These are phyloP conservation scores for Aureobasidium musti DNA, from an alignment of 2,329 filamentous ascomycete species.

Conservation along the genomic window DNA sequence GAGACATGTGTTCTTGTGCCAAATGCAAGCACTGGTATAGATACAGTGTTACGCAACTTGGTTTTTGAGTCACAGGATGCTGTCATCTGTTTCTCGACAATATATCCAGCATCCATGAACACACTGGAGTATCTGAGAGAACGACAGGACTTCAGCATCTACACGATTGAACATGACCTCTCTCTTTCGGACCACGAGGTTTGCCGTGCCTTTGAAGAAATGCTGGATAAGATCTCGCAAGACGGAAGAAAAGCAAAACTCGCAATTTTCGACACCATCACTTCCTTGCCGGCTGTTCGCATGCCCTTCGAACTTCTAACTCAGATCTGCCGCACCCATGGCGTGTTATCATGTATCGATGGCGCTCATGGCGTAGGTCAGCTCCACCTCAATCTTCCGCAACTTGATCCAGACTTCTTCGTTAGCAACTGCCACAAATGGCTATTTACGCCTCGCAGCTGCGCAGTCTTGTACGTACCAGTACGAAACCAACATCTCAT, in stretches of 20 bases:
- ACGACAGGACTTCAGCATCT: constrained; percentile 53
- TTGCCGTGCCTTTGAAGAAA: constrained; percentile 58
- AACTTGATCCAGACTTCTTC: constrained; percentile 79
- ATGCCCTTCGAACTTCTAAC: constrained; percentile 75
- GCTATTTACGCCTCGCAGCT: constrained; percentile 77
- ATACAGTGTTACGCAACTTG: constrained; percentile 77
- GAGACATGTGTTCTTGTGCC: constrained; percentile 73
- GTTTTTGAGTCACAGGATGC: constrained; percentile 69
- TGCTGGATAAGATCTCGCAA: constrained; percentile 46
- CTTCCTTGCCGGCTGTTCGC: constrained; percentile 73
- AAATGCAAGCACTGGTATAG: constrained; percentile 78
- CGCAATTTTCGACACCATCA: constrained; percentile 78
- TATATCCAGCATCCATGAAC: constrained; percentile 74
- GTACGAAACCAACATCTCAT: constrained; percentile 73
- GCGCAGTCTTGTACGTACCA: constrained; percentile 79
- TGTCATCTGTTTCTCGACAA: constrained; percentile 74
- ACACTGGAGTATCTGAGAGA: constrained; percentile 73
- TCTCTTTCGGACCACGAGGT: constrained; percentile 70
- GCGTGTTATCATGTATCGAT: constrained; percentile 74
- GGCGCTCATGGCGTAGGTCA: constrained; percentile 87
- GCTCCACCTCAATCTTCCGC: constrained; percentile 66
- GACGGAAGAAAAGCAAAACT: constrained; percentile 65
- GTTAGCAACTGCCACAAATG: constrained; percentile 89
- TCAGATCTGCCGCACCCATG: constrained; percentile 63
- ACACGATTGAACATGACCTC: constrained; percentile 63